Conservation (phyloP, 495 filamentous ascomycete species). For the Immersiella caudata region DNA sequence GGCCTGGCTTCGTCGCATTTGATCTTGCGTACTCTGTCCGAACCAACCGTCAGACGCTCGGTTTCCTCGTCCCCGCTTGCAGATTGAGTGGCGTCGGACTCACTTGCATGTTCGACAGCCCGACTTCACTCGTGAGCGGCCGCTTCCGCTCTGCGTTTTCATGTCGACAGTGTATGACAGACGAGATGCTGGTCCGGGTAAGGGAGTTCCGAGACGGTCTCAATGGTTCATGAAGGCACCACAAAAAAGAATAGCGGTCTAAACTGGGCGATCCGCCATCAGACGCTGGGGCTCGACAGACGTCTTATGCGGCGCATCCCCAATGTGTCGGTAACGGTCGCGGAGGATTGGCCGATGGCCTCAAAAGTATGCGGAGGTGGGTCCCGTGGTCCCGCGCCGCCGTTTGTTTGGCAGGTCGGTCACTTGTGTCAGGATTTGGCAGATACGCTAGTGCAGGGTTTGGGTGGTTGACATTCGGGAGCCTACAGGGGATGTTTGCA, state of each 20-base stretch:
- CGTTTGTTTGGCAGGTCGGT: neutral
- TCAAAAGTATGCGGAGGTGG: neutral
- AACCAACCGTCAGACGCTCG: neutral
- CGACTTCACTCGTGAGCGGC: conserved; percentile 35
- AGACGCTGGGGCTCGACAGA: neutral
- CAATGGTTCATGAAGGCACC: neutral
- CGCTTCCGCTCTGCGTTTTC: neutral
- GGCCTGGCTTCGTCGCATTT: conserved; percentile 61
- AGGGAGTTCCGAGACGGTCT: neutral
- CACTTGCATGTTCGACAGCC: conserved; percentile 57
- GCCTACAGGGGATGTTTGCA: neutral
- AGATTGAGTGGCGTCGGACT: conserved; percentile 23
- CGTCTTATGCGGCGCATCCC: neutral
- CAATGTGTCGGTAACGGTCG: neutral
- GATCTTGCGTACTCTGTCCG: conserved; percentile 28
- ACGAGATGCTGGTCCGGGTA: neutral
- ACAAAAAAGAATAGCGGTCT: neutral
- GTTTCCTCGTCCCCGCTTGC: neutral
- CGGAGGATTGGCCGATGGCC: neutral
- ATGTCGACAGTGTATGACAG: neutral
- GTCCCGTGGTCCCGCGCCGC: neutral
- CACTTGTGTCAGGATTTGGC: neutral
- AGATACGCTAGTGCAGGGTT: neutral
- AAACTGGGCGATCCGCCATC: neutral
- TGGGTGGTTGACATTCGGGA: neutral